These are phyloP conservation scores for Lepidium campestre DNA, from an alignment of 441 rosid genomes.

Conservation along the genomic window DNA sequence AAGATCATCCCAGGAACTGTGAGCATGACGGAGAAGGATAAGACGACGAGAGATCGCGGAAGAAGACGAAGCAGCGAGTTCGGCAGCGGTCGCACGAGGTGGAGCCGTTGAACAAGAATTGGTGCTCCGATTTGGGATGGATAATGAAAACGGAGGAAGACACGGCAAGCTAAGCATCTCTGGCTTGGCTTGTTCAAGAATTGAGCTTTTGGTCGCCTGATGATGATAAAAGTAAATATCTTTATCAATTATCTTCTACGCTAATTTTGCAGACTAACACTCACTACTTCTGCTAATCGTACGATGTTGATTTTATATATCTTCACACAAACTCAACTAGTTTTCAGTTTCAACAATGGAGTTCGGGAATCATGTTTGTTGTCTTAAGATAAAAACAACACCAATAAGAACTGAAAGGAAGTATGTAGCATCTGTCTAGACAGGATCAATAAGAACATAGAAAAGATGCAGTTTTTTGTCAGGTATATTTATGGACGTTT, in stretches of 20 bases:
- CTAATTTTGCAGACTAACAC: too few relatives aligned
- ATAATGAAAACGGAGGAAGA: conserved; percentile 20
- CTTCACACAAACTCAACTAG: too few relatives aligned
- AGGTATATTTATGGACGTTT: too few relatives aligned
- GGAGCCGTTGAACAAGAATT: conserved; percentile 3
- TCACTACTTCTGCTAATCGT: too few relatives aligned
- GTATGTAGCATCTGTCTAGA: too few relatives aligned
- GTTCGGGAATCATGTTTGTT: background rate
- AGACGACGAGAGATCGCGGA: conserved; percentile 63
- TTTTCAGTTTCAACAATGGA: background rate
- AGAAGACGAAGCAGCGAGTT: conserved; percentile 14
- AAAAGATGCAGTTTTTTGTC: too few relatives aligned
- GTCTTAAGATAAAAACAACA: background rate
- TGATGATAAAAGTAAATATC: background rate
- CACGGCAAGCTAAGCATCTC: conserved; percentile 18
- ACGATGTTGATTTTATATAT: too few relatives aligned
- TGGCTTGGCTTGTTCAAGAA: background rate
- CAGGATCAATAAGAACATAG: too few relatives aligned
- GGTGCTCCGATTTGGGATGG: conserved; percentile 10
- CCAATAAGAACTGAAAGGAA: too few relatives aligned
- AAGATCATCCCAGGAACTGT: conserved; percentile 75
- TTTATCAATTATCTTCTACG: too few relatives aligned
- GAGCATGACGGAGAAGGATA: conserved; percentile 87
- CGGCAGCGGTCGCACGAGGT: background rate
- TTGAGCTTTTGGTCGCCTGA: background rate